Conservation (phyloP, 2,329 filamentous ascomycete genomes). For the Pseudogymnoascus sp. region DNA sequence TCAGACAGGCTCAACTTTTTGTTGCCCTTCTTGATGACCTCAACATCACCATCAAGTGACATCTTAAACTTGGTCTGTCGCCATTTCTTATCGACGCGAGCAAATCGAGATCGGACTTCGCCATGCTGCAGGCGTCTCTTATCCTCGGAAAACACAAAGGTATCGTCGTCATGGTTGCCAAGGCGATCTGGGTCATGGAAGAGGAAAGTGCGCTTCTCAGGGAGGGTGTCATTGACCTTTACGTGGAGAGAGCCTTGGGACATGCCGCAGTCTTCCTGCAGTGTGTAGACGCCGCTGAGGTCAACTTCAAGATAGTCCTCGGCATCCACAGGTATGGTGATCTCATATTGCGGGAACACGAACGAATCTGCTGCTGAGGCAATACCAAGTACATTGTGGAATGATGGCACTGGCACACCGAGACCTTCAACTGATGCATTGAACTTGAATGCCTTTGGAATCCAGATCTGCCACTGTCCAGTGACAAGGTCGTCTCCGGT, state of each 20-base stretch:
- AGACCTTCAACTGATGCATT: conserved; percentile 32
- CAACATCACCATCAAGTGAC: conserved; percentile 3
- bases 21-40: not conserved
- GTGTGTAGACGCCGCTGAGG: conserved; percentile 42
- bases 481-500: conserved; percentile 25
- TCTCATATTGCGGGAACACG: conserved; percentile 35
- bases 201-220: conserved; percentile 37
- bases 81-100: conserved; percentile 39
- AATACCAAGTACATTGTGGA: conserved; percentile 18
- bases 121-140: conserved; percentile 38
- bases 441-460: conserved; percentile 31
- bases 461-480: conserved; percentile 38
- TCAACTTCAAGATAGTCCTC: conserved; percentile 27
- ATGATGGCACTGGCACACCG: conserved; percentile 17
- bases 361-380: not conserved
- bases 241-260: conserved; percentile 45
- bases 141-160: conserved; percentile 48
- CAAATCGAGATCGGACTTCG: conserved; percentile 37
- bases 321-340: conserved; percentile 30
- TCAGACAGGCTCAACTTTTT: not conserved
- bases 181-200: conserved; percentile 49
- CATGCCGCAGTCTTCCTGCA: conserved; percentile 48
- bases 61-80: conserved; percentile 26
- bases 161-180: conserved; percentile 38
- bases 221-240: conserved; percentile 2